Evolutionary conservation across 225 moss, liverwort and hornwort species (phyloP), one percentile per base, ranked within the genome.

Genomic region (Bryoerythrophyllum caledonicum): DNA sequence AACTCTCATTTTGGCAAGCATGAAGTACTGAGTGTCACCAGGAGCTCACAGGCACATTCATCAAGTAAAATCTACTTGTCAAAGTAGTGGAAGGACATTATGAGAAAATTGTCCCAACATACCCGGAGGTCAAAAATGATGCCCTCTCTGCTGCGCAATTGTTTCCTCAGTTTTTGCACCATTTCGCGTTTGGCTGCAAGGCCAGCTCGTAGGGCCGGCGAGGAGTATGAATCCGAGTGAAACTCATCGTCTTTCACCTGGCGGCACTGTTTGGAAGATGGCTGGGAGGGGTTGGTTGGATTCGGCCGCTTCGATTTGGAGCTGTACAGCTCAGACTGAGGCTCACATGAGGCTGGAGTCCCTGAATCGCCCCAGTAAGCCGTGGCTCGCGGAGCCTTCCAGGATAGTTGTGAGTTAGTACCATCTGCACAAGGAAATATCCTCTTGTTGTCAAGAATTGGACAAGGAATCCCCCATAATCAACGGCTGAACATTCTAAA

Each of bases 161-260:
- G 94, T 49, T 94, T 90, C 72, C 92, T 84, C 73, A 92, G 67
- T 44, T 84, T 79, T 56, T 86, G 89, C 71, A 94, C 86, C 90
- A 85, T 88, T 60, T 90, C 87, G 35, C 83, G 79, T 78, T 82
- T 82, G 25, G 84, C 80, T 67, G 86, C 75, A 35, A 87, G 86
- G 25, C 76, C 83, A 73, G 84, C 67, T 49, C 82, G 84, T 66
- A 80, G 76, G 10, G 79, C 80, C 52, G 82, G 79, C 65, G 84
- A 82, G 43, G 86, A 85, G 38, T 81, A 85, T 5, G 79, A 69
- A 10, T 70, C 59, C 32, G 66, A 63, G 21, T 86, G 87, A 63
- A 77, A 74, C 41, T 84, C 79, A 68, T 74, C 60, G 44, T 74
- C 55, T 54, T 64, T 35, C 16, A 60, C 14, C 51, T 71, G 77